Base-by-base conservation (phyloP, 148 eudicot genomes). In the Rhododendron williamsianum region DNA sequence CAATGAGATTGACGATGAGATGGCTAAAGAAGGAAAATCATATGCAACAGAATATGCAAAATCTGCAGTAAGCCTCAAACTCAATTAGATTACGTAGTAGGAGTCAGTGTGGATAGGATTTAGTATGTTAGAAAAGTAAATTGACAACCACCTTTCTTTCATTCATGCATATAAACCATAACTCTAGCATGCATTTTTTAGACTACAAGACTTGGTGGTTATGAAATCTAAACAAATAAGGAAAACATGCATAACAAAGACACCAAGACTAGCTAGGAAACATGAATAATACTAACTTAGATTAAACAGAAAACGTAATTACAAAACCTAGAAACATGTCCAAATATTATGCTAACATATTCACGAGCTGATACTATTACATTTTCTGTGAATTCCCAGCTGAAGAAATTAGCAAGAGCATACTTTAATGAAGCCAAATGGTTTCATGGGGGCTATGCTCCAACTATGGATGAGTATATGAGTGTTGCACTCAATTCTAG, bases 401-500 rank as follows among this genome's bases (percentile, higher is more conserved):
- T 86, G 81, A 87, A 86, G 83, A 51, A 10, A 3, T 56, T 84
- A 80, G 79, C 81, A 9, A 80, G 30, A 80, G 88, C 84, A 0
- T 90, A 90, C 85, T 21, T 89, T 41, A 82, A 85, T 71, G 92
- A 90, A 73, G 89, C 89, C 19, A 89, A 77, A 82, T 90, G 94
- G 94, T 83, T 84, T 19, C 78, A 90, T 4, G 33, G 69, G 38
- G 88, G 86, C 4, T 77, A 87, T 82, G 60, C 87, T 33, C 91
- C 92, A 2, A 89, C 86, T 45, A 80, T 85, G 13, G 90, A 92
- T 9, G 92, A 92, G 83, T 92, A 90, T 30, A 85, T 89, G 91
- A 84, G 80, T 46, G 74, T 54, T 12, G 91, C 86, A 23, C 21
- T 77, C 0, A 19, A 84, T 11, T 82, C 88, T 19, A 76, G 86